These are phyloP conservation scores for Candida boleticola DNA, from an alignment of 805 yeast species.

Conservation along the genomic window DNA sequence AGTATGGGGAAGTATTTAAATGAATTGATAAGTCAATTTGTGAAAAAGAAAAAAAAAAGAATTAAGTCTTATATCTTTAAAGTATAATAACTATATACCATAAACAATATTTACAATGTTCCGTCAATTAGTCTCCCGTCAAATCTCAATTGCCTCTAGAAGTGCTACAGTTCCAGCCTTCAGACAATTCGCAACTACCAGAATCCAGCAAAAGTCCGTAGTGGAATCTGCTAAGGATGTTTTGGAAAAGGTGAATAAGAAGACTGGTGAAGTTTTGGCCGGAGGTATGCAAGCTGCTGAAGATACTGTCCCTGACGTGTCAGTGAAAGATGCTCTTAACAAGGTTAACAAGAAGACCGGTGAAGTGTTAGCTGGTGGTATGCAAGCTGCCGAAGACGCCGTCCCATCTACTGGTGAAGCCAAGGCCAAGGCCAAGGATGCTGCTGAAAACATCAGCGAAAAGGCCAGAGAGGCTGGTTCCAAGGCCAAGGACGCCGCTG, in stretches of 20 bases:
- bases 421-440: slow-evolving; percentile 10
- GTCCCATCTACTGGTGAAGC: slow-evolving; percentile 8
- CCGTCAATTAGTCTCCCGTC: slow-evolving; percentile 3
- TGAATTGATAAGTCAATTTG: no score
- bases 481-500: slow-evolving; percentile 7
- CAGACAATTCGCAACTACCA: not conserved
- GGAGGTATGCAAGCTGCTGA: slow-evolving; percentile 39
- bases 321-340: slow-evolving; percentile 21
- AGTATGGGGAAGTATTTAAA: no score
- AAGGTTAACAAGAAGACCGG: slow-evolving; percentile 30
- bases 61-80: no score
- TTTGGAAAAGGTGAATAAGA: slow-evolving; percentile 29
- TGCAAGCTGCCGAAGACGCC: slow-evolving; percentile 21
- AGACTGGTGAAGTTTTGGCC: slow-evolving; percentile 43
- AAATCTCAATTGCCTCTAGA: not conserved
- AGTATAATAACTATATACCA: no score
- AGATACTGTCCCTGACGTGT: slow-evolving; percentile 17
- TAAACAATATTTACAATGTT: not conserved
- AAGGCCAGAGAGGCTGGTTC: slow-evolving; percentile 7
- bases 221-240: slow-evolving; percentile 37
- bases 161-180: not conserved
- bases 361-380: slow-evolving; percentile 30
- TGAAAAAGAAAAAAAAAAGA: no score
- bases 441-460: slow-evolving; percentile 14
- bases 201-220: slow-evolving; percentile 16